A percentile compares a stretch with the other conserved stretches of the same genome.
Evolutionary conservation across 495 filamentous ascomycete genomes (phyloP).

Genomic region (Penicillium diatomitis): DNA sequence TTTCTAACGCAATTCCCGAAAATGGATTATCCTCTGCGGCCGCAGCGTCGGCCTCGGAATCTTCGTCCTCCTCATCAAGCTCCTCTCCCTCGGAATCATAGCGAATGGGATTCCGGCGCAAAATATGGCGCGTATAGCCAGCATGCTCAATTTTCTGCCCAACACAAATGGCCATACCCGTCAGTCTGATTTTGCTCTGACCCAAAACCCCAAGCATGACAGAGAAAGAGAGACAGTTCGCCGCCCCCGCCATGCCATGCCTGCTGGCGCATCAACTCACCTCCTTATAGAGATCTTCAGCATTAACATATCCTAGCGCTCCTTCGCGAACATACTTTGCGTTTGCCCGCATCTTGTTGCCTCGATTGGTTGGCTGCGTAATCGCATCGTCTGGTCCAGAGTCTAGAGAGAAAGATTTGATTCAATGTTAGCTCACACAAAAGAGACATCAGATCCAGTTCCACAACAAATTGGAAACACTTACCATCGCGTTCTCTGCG

Average conservation of each 20-base stretch:
- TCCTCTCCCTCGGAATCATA: conserved; percentile 85
- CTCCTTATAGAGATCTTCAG: conserved; percentile 77
- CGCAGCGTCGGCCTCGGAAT: conserved; percentile 62
- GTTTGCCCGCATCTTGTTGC: conserved; percentile 81
- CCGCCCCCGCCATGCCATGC: neutral
- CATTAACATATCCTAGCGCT: conserved; percentile 56
- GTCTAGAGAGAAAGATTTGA: conserved; percentile 34
- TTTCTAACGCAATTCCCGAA: conserved; percentile 68
- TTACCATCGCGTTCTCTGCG: conserved; percentile 52
- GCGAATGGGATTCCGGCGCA: conserved; percentile 61
- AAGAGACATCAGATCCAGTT: no score
- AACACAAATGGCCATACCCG: neutral
- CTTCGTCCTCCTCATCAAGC: conserved; percentile 62
- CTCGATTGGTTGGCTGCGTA: conserved; percentile 73
- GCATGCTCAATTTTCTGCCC: conserved; percentile 71
- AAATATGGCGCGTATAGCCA: conserved; percentile 75
- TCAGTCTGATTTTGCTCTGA: conserved; percentile 6
- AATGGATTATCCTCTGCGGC: conserved; percentile 78
- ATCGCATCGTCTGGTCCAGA: conserved; percentile 83
- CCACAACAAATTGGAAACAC: neutral
- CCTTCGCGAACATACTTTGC: conserved; percentile 73
- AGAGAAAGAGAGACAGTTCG: neutral
- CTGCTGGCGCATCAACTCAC: conserved; percentile 36
- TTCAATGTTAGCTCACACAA: no score
- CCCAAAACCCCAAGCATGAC: conserved; percentile 3